Percentiles rank a stretch among this genome's conserved stretches.
phyloP scores from a whole-genome alignment of 768 basidiomycete species.

The Exidia glandulosa region DNA sequence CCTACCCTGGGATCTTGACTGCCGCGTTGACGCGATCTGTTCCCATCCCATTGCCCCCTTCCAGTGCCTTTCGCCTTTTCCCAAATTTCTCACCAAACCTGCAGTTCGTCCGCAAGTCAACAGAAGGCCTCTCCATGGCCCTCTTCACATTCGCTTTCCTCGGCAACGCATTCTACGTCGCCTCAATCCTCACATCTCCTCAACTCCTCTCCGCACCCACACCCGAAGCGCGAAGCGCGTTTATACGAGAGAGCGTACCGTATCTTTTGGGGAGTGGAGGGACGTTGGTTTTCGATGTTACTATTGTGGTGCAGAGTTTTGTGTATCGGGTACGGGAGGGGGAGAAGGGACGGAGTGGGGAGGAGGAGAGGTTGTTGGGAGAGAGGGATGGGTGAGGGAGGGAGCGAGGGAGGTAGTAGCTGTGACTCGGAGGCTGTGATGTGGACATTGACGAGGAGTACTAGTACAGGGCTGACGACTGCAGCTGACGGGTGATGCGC shows the following conservation, averaged over 20 bases:
- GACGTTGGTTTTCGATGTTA: conserved; percentile 86
- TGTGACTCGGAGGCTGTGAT: no score
- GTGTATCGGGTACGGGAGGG: no score
- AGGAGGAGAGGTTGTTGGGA: not conserved
- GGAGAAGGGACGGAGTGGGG: not conserved
- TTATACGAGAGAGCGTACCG: conserved; percentile 77
- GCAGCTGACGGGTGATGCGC: no score
- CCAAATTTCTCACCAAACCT: not conserved
- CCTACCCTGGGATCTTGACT: no score
- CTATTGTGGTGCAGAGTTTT: conserved; percentile 77
- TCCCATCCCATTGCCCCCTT: not conserved
- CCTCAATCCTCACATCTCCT: conserved; percentile 78
- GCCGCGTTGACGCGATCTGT: no score
- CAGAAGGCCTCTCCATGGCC: conserved; percentile 82
- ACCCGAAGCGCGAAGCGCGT: conserved; percentile 43
- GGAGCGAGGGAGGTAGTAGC: no score
- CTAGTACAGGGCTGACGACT: no score
- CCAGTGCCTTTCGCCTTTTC: not conserved
- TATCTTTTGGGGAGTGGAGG: conserved; percentile 89
- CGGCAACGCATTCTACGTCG: conserved; percentile 88
- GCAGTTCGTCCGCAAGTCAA: conserved; percentile 15
- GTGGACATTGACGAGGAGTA: no score
- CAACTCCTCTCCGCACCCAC: conserved; percentile 40
- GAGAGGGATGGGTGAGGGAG: no score
- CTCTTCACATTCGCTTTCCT: conserved; percentile 90